Evolutionary conservation across 352 stramenopile species (phyloP), one percentile per base, ranked within the genome.

Genomic region (Pythium phragmitis): DNA sequence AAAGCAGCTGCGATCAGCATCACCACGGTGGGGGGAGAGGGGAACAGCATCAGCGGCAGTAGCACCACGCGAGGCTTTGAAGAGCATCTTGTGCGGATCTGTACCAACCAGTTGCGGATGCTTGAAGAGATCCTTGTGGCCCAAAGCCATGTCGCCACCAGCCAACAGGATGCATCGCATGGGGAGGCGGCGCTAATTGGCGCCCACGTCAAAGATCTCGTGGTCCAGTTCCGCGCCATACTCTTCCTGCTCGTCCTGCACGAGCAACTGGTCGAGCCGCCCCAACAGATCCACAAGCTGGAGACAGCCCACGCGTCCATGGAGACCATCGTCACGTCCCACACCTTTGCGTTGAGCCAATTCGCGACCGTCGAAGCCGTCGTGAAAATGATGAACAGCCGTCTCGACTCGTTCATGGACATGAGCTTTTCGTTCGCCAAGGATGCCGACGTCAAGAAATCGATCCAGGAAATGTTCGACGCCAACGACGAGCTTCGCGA

Each of bases 401-500:
- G 79, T 2, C 58, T 92, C 2, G 79, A 92, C 53, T 72, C 71
- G 19, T 88, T 92, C 65, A 65, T 89, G 50, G 82, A 90, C 21
- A 53, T 88, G 21, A 87, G 74, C 7, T 80, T 87, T 23, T 69
- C 73, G 6, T 90, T 89, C 34, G 79, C 83, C 7, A 89, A 88
- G 56, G 83, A 92, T 45, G 81, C 81, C 1, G 83, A 90, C 47
- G 76, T 92, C 30, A 87, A 92, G 48, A 86, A 84, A 8, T 83
- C 76, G 36, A 85, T 92, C 16, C 66, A 90, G 53, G 82, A 88
- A 12, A 70, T 89, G 16, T 62, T 89, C 30, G 74, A 67, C 34
- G 65, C 77, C 4, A 81, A 74, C 45, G 82, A 75, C 19, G 70
- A 73, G 26, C 71, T 81, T 21, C 66, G 69, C 7, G 75, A 87